A percentile compares a stretch with the other conserved stretches of the same genome.
These are phyloP conservation scores for Orbilia brochopaga DNA, from an alignment of 2,329 filamentous ascomycete genomes.

Conservation along the genomic window DNA sequence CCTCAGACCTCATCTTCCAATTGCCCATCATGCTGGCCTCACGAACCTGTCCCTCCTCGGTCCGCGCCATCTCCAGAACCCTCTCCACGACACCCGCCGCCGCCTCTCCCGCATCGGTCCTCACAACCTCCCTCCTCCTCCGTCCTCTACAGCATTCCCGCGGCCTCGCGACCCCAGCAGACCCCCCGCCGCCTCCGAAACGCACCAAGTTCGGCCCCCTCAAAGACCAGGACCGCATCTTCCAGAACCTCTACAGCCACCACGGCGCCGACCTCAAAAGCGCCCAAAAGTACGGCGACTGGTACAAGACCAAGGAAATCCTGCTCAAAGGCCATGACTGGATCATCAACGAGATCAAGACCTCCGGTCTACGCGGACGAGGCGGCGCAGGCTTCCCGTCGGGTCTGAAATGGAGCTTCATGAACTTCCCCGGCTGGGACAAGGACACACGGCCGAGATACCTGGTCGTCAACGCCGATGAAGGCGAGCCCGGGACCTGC, in stretches of 20 bases:
- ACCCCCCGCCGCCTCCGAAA: slow-evolving; percentile 70
- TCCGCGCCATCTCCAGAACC: slow-evolving; percentile 40
- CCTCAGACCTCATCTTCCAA: slow-evolving; percentile 14
- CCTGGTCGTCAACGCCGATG: slow-evolving; percentile 96
- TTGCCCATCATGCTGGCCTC: slow-evolving; percentile 44
- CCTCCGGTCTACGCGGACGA: slow-evolving; percentile 90
- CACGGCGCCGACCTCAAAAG: slow-evolving; percentile 89
- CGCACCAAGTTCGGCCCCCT: slow-evolving; percentile 79
- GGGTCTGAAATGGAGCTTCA: slow-evolving; percentile 99
- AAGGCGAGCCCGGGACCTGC: slow-evolving; percentile 98
- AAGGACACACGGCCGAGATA: slow-evolving; percentile 96
- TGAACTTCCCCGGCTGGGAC: slow-evolving; percentile 99
- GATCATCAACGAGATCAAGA: slow-evolving; percentile 97
- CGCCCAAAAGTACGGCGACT: slow-evolving; percentile 97
- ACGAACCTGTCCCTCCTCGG: slow-evolving; percentile 36
- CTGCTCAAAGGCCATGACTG: slow-evolving; percentile 96
- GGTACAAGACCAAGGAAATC: slow-evolving; percentile 99
- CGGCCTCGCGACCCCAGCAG: slow-evolving; percentile 80
- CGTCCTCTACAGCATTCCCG: slow-evolving; percentile 66
- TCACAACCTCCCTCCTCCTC: slow-evolving; percentile 55
- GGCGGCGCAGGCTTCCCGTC: slow-evolving; percentile 98
- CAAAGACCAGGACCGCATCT: slow-evolving; percentile 96
- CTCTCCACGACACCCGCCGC: slow-evolving; percentile 44
- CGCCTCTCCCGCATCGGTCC: slow-evolving; percentile 46
- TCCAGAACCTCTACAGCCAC: slow-evolving; percentile 96